Percentiles rank a stretch among this genome's conserved stretches.
Conservation (phyloP, 129 eudicot genomes). For the Chrysanthemum lavandulifolium region DNA sequence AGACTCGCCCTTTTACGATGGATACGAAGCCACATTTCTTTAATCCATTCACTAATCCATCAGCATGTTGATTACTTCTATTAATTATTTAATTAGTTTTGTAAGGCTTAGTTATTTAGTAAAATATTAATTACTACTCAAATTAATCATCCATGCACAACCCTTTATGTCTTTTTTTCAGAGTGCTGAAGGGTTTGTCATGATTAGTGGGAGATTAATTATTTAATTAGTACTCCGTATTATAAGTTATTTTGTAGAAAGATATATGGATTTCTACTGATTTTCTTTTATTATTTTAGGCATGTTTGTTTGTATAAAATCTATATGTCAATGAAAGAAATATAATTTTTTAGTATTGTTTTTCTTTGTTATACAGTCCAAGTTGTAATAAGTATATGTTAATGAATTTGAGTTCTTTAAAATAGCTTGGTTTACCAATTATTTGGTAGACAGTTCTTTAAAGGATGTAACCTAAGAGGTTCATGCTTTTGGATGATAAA, state of each 20-base stretch:
- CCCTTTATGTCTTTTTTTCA: conserved; percentile 46
- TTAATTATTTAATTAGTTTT: conserved; percentile 16
- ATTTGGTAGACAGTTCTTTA: neutral
- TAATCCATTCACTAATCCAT: conserved; percentile 62
- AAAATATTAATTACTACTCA: conserved; percentile 7
- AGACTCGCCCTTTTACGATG: conserved; percentile 31
- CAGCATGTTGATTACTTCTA: conserved; percentile 51
- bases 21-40: conserved; percentile 53
- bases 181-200: conserved; percentile 47
- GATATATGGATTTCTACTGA: conserved; percentile 13
- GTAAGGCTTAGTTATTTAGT: neutral
- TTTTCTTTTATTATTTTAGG: conserved; percentile 8
- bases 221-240: conserved; percentile 3
- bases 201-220: conserved; percentile 25
- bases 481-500: neutral
- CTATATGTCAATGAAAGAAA: conserved; percentile 28
- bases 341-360: conserved; percentile 13
- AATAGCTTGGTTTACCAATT: neutral
- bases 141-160: conserved; percentile 22
- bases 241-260: conserved; percentile 35
- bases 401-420: neutral
- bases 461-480: neutral
- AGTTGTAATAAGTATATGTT: neutral
- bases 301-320: conserved; percentile 1
- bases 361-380: neutral